Evolutionary conservation across 768 basidiomycete genomes (phyloP).

Genomic region (Hydnomerulius pinastri): DNA sequence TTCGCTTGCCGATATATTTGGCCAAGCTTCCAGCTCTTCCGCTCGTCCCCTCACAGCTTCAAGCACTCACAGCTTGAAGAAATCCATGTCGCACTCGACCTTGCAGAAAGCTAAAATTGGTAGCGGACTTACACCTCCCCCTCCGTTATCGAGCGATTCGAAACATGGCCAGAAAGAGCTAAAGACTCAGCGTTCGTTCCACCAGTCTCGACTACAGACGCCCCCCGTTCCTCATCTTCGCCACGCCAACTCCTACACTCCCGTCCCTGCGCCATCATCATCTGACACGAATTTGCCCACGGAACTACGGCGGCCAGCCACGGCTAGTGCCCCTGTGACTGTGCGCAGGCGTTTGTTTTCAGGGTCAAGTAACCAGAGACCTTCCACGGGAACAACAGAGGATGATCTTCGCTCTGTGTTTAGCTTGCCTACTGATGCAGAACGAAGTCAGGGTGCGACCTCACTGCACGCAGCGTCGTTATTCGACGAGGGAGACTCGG

Average conservation of each 20-base stretch:
- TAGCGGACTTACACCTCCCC: conserved; percentile 28
- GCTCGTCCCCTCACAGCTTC: conserved; percentile 26
- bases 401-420: conserved; percentile 60
- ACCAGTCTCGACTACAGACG: conserved; percentile 56
- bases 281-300: conserved; percentile 5
- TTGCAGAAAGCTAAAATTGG: conserved; percentile 34
- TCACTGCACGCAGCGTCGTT: conserved; percentile 36
- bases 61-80: conserved; percentile 41
- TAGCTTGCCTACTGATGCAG: conserved; percentile 50
- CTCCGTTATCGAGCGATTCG: conserved; percentile 17
- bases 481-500: conserved; percentile 49
- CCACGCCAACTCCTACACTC: conserved; percentile 25
- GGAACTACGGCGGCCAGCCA: conserved; percentile 1
- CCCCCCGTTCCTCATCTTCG: conserved; percentile 45
- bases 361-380: conserved; percentile 50
- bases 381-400: conserved; percentile 51
- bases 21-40: conserved; percentile 1
- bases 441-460: conserved; percentile 26
- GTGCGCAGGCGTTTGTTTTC: conserved; percentile 62
- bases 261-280: conserved; percentile 10
- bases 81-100: conserved; percentile 59
- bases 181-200: conserved; percentile 65
- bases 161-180: conserved; percentile 36
- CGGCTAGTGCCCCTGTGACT: conserved; percentile 27
- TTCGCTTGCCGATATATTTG: conserved; percentile 5